A percentile compares a stretch with the other conserved stretches of the same genome.
Evolutionary conservation across 192 early-diverging fungal species (phyloP).

Genomic region (Chytriomyces sp.): DNA sequence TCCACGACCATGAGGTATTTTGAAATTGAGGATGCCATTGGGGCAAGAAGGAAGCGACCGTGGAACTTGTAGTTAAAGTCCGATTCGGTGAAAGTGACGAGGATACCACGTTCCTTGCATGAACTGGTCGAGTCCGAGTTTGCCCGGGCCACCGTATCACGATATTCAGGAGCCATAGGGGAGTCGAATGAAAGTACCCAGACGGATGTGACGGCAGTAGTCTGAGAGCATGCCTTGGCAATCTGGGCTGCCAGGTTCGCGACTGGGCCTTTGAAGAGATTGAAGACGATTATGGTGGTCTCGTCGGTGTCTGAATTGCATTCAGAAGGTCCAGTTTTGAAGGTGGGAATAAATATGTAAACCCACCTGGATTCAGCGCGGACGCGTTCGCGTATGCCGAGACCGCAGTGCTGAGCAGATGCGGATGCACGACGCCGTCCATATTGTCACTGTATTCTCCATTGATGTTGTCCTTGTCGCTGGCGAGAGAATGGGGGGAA

Average conservation of each 20-base stretch:
- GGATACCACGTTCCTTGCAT: background rate
- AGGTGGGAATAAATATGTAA: background rate
- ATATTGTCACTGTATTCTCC: background rate
- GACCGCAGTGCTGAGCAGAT: background rate
- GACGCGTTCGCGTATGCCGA: background rate
- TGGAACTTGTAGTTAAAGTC: constrained; percentile 29
- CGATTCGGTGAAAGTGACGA: background rate
- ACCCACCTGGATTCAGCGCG: background rate
- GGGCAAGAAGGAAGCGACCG: constrained; percentile 23
- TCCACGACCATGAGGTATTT: constrained; percentile 15
- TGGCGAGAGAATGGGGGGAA: background rate
- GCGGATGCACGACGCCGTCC: constrained; percentile 1
- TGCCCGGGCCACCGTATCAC: background rate
- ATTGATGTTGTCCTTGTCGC: background rate
- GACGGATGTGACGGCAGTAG: background rate
- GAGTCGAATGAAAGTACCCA: background rate
- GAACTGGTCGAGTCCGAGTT: background rate
- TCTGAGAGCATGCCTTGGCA: background rate
- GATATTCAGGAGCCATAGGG: background rate
- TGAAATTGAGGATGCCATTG: background rate
- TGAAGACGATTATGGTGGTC: background rate
- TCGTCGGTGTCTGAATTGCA: background rate
- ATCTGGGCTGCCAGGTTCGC: background rate
- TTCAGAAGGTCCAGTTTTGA: background rate
- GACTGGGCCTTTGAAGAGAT: constrained; percentile 8